Conservation (phyloP, 108 stramenopile genomes). For the Bacterosira constricta region DNA sequence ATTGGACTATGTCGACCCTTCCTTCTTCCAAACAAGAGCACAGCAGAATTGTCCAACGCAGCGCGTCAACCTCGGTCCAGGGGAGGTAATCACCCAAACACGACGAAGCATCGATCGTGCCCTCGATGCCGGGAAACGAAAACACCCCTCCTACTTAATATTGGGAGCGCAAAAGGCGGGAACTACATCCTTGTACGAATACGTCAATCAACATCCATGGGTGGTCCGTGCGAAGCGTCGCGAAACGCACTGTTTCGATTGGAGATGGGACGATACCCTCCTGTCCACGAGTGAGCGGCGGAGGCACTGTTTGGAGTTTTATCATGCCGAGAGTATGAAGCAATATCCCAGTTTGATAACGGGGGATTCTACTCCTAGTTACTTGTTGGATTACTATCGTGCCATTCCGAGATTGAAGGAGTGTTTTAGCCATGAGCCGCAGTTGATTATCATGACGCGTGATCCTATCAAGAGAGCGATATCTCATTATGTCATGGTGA, state of each 20-base stretch:
- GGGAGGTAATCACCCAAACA: slow-evolving; percentile 89
- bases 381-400: slow-evolving; percentile 88
- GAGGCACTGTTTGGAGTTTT: slow-evolving; percentile 78
- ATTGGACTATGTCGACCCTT: slow-evolving; percentile 90
- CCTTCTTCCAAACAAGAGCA: slow-evolving; percentile 24
- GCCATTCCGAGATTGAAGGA: slow-evolving; percentile 88
- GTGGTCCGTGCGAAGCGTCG: slow-evolving; percentile 75
- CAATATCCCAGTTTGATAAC: slow-evolving; percentile 79
- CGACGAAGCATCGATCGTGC: slow-evolving; percentile 90
- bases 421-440: slow-evolving; percentile 62
- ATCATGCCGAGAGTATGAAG: slow-evolving; percentile 66
- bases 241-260: slow-evolving; percentile 98
- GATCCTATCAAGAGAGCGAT: slow-evolving; percentile 91
- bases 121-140: slow-evolving; percentile 51
- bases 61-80: slow-evolving; percentile 66
- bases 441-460: slow-evolving; percentile 91
- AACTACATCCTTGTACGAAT: slow-evolving; percentile 94
- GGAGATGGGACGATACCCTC: slow-evolving; percentile 84
- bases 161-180: slow-evolving; percentile 96
- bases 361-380: slow-evolving; percentile 96
- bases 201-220: slow-evolving; percentile 91
- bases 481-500: slow-evolving; percentile 96
- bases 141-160: slow-evolving; percentile 82
- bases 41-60: slow-evolving; percentile 21
- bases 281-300: slow-evolving; percentile 50